A percentile compares a stretch with the other conserved stretches of the same genome.
phyloP scores from a whole-genome alignment of 2,329 filamentous ascomycete genomes.

The Cladosporium sp. region DNA sequence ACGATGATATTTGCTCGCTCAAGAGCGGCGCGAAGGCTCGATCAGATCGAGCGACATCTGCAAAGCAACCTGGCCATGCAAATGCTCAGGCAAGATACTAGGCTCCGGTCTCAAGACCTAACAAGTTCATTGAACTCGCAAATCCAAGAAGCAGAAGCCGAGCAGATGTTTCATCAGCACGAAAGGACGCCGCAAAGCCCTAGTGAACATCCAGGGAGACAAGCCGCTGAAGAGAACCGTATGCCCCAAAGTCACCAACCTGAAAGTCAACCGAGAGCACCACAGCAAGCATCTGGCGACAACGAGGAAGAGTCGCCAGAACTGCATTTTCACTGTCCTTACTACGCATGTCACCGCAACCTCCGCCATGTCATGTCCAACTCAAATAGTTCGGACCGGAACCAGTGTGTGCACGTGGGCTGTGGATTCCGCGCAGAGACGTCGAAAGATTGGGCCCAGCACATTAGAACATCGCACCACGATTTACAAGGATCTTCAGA shows the following conservation, averaged over 20 bases:
- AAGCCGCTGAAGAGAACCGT: no score
- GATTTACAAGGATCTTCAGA: neutral
- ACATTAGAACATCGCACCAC: neutral
- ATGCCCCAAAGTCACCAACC: neutral
- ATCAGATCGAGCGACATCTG: conserved; percentile 1
- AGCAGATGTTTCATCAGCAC: no score
- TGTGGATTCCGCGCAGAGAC: neutral
- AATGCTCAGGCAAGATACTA: neutral
- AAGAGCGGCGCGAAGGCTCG: neutral
- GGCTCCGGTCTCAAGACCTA: neutral
- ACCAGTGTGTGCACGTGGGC: neutral
- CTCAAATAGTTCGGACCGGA: neutral
- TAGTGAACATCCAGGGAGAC: no score
- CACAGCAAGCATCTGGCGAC: neutral
- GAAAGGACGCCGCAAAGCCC: no score
- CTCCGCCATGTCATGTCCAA: neutral
- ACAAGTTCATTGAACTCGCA: neutral
- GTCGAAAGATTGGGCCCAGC: neutral
- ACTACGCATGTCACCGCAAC: conserved; percentile 2
- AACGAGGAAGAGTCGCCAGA: neutral
- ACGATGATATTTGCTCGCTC: neutral
- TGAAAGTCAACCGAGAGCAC: neutral
- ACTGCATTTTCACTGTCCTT: conserved; percentile 3
- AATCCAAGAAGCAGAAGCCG: no score
- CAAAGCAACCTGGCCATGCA: conserved; percentile 1